Base-by-base conservation (phyloP, 192 early-diverging fungal genomes). In the Entophlyctis luteolus region DNA sequence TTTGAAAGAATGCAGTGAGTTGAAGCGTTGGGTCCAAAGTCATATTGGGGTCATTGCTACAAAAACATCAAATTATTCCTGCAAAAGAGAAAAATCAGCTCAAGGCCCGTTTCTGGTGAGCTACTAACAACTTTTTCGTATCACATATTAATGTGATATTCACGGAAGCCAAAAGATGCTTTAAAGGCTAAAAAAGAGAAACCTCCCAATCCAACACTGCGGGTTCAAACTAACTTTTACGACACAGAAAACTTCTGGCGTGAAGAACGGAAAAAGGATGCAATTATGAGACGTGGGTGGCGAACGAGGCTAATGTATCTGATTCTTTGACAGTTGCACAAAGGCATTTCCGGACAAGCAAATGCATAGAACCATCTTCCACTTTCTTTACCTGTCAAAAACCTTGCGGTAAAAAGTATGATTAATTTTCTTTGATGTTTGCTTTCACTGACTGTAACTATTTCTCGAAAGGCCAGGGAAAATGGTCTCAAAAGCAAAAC, bases 81-180 rank as follows among this genome's bases (percentile, higher is more conserved):
- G 68, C 23, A 16, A 3, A 25, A 45, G 27, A 22, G 63, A 39
- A 32, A 79, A 79, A 49, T 33, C 18, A 16, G 65, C 60, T 1
- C 79, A 81, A 56, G 79, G 79, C 12, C 79, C 79, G 14, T 81
- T 81, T 55, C 38, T 76, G 75, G 74, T 81, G 55, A 67, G 16
- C 22, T 29, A 38, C 16, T 39, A 36, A n/a, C n/a, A n/a, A n/a
- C n/a, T n/a, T n/a, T n/a, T n/a, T n/a, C n/a, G n/a, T n/a, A n/a
- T n/a, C n/a, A n/a, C n/a, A n/a, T n/a, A 6, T 22, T 55, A 58
- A 37, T 31, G 72, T 71, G 18, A 12, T 29, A 27, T 22, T 25
- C 20, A 18, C 16, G 10, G 8, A 31, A 81, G 79, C 73, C 74
- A 3, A 53, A 56, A 31, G 16, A 55, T 6, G 4, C 33, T 31